Evolutionary conservation across 2,329 filamentous ascomycete genomes (phyloP).

Genomic region (Neoarthrinium moseri): DNA sequence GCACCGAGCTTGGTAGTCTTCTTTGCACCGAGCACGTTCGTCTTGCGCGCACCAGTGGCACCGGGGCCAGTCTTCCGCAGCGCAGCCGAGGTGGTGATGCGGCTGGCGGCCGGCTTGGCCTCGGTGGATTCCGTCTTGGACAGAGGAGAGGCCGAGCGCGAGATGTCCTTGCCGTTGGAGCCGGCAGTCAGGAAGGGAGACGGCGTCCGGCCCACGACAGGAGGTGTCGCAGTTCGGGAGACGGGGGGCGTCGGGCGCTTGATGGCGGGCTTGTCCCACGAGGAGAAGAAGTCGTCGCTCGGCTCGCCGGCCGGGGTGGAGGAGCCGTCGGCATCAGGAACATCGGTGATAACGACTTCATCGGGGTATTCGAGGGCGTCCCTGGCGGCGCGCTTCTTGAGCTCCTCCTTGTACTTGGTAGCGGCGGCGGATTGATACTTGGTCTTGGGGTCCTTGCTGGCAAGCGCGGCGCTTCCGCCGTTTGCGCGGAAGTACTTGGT

Average conservation of each 20-base stretch:
- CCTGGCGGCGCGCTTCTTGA: constrained; percentile 78
- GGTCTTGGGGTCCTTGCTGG: constrained; percentile 93
- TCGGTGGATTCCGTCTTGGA: constrained; percentile 58
- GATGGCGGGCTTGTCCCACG: constrained; percentile 96
- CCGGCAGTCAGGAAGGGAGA: constrained; percentile 88
- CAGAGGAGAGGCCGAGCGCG: constrained; percentile 83
- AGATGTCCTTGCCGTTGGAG: constrained; percentile 67
- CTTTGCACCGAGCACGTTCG: constrained; percentile 82
- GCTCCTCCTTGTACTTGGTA: constrained; percentile 95
- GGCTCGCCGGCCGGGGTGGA: constrained; percentile 79
- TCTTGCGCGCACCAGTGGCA: constrained; percentile 69
- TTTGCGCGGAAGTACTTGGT: constrained; percentile 98
- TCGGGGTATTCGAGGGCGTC: constrained; percentile 87
- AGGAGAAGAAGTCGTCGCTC: constrained; percentile 96
- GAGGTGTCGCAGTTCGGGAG: constrained; percentile 84
- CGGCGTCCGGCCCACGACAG: constrained; percentile 73
- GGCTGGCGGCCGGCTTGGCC: constrained; percentile 62
- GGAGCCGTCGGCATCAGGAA: constrained; percentile 58
- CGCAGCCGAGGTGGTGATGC: constrained; percentile 75
- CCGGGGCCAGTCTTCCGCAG: constrained; percentile 69
- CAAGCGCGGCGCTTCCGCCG: constrained; percentile 87
- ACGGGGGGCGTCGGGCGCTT: constrained; percentile 94
- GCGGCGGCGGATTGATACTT: constrained; percentile 96
- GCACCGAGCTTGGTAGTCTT: constrained; percentile 82
- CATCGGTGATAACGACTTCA: constrained; percentile 83